Percentiles rank a stretch among this genome's conserved stretches.
Evolutionary conservation across 108 stramenopile genomes (phyloP).

Genomic region (Nitzschia putrida): DNA sequence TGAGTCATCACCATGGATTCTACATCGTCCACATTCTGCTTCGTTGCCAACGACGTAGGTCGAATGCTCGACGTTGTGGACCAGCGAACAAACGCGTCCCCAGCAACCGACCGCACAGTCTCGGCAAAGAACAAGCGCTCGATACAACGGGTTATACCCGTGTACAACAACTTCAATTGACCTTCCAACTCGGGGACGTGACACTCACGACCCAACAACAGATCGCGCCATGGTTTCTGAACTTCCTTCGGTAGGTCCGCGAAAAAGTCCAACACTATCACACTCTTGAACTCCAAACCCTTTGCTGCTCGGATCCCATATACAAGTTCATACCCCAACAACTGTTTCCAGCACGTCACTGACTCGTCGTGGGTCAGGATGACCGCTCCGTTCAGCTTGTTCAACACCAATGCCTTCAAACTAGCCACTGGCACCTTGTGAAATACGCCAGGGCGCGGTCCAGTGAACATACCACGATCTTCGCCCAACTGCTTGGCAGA

Average conservation of each 20-base stretch:
- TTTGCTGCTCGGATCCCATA: slow-evolving; percentile 55
- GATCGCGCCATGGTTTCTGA: slow-evolving; percentile 52
- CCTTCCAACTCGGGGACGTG: slow-evolving; percentile 45
- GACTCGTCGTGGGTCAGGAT: slow-evolving; percentile 45
- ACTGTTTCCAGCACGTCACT: slow-evolving; percentile 17
- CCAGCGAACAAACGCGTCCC: slow-evolving; percentile 40
- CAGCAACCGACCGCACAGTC: slow-evolving; percentile 38
- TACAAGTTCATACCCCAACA: slow-evolving; percentile 14
- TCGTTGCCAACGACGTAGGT: slow-evolving; percentile 26
- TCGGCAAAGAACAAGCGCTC: slow-evolving; percentile 58
- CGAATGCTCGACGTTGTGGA: background rate
- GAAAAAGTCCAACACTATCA: slow-evolving; percentile 66
- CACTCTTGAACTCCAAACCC: slow-evolving; percentile 60
- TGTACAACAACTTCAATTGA: slow-evolving; percentile 57
- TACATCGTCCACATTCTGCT: slow-evolving; percentile 38
- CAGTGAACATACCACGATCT: slow-evolving; percentile 53
- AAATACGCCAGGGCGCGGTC: slow-evolving; percentile 54
- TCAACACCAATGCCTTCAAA: slow-evolving; percentile 18
- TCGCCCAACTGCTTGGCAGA: slow-evolving; percentile 42
- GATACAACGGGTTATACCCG: slow-evolving; percentile 51
- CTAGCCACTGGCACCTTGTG: slow-evolving; percentile 20
- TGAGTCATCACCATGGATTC: slow-evolving; percentile 44
- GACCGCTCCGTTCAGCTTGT: slow-evolving; percentile 34
- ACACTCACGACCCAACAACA: slow-evolving; percentile 36
- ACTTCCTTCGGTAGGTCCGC: slow-evolving; percentile 27